A percentile compares a stretch with the other conserved stretches of the same genome.
phyloP scores from a whole-genome alignment of 805 yeast species.

The Saccharomycopsis sp. region DNA sequence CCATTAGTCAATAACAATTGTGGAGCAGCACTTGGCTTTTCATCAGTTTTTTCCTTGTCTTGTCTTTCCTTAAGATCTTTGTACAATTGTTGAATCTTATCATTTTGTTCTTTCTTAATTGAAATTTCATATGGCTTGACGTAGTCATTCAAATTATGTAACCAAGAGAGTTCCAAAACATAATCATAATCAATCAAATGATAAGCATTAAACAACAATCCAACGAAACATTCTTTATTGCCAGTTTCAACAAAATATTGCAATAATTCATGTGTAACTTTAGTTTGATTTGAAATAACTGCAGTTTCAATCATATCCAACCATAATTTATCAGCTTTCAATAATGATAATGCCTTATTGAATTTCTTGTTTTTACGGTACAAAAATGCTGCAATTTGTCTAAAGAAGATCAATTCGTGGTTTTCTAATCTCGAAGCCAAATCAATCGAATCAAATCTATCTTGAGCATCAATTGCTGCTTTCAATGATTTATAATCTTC shows the following conservation, averaged over 20 bases:
- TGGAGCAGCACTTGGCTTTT: slow-evolving; percentile 42
- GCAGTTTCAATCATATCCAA: slow-evolving; percentile 91
- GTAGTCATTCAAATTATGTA: slow-evolving; percentile 74
- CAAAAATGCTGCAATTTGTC: slow-evolving; percentile 91
- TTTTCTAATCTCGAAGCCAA: slow-evolving; percentile 89
- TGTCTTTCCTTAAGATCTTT: slow-evolving; percentile 66
- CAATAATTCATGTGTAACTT: slow-evolving; percentile 82
- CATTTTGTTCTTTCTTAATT: slow-evolving; percentile 70
- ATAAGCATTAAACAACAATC: slow-evolving; percentile 80
- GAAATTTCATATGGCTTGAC: slow-evolving; percentile 90
- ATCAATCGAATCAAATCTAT: slow-evolving; percentile 86
- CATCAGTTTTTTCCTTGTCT: slow-evolving; percentile 49
- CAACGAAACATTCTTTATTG: slow-evolving; percentile 91
- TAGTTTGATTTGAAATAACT: slow-evolving; percentile 65
- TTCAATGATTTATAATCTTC: slow-evolving; percentile 89
- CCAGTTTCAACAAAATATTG: slow-evolving; percentile 94
- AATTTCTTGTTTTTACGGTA: slow-evolving; percentile 94
- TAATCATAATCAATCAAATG: slow-evolving; percentile 72
- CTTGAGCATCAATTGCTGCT: slow-evolving; percentile 80
- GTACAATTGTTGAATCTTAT: slow-evolving; percentile 55
- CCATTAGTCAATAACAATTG: slow-evolving; percentile 82
- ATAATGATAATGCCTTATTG: slow-evolving; percentile 78
- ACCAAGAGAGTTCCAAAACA: slow-evolving; percentile 87
- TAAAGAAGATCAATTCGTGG: slow-evolving; percentile 84
- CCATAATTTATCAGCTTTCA: slow-evolving; percentile 93